Evolutionary conservation across 164 flowering plant species (phyloP).

Genomic region (Vitis riparia): DNA sequence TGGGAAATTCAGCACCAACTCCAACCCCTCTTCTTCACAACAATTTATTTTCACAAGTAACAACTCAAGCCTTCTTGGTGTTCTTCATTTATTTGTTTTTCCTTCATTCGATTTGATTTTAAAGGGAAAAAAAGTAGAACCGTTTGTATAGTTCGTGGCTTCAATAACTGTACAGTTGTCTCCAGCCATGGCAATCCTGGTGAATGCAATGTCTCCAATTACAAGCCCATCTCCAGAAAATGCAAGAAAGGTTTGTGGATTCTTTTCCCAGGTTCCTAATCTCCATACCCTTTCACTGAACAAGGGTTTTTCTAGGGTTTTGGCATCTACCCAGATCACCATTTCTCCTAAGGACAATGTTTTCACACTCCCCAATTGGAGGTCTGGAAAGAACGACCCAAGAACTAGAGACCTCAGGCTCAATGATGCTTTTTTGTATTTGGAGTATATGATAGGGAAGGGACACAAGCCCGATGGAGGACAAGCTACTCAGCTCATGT

Average conservation of each 20-base stretch:
- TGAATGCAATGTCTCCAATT: slow-evolving; percentile 43
- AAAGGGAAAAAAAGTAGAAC: too few relatives aligned
- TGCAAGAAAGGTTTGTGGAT: slow-evolving; percentile 37
- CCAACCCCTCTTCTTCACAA: too few relatives aligned
- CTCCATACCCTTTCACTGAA: slow-evolving; percentile 40
- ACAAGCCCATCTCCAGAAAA: slow-evolving; percentile 35
- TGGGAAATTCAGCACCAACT: too few relatives aligned
- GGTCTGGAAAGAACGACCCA: slow-evolving; percentile 39
- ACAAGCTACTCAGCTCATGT: slow-evolving; percentile 68
- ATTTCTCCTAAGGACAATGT: slow-evolving; percentile 48
- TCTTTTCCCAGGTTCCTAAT: slow-evolving; percentile 51
- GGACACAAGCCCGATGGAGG: slow-evolving; percentile 72
- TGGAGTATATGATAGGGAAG: slow-evolving; percentile 64
- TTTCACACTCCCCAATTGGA: slow-evolving; percentile 72
- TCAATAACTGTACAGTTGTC: not conserved
- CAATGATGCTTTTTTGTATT: slow-evolving; percentile 56
- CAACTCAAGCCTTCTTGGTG: too few relatives aligned
- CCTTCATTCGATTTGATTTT: too few relatives aligned
- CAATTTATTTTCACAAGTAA: too few relatives aligned
- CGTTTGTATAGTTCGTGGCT: too few relatives aligned
- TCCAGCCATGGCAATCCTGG: slow-evolving; percentile 37
- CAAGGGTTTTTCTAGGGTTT: slow-evolving; percentile 50
- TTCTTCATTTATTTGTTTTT: too few relatives aligned
- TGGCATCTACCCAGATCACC: slow-evolving; percentile 59
- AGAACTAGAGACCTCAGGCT: slow-evolving; percentile 47